These are phyloP conservation scores for Phytopythium sindhum DNA, from an alignment of 352 stramenopile genomes.

Conservation along the genomic window DNA sequence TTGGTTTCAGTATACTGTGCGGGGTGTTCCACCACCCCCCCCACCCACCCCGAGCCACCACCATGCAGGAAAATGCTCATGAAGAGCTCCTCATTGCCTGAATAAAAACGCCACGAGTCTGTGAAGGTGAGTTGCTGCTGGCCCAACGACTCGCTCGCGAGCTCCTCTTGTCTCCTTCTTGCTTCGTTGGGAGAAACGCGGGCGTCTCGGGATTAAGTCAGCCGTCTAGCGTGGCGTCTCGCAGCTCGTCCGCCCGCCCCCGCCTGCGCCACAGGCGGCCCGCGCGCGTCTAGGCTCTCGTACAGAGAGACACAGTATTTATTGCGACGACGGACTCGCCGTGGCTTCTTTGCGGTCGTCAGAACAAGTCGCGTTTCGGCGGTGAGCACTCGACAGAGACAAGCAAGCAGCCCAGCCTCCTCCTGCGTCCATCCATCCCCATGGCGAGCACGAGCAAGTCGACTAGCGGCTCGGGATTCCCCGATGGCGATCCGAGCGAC, in stretches of 20 bases:
- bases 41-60: not conserved
- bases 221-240: not conserved
- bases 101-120: not conserved
- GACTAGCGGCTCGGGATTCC: not conserved
- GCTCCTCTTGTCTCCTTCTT: not conserved
- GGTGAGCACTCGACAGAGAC: conserved; percentile 2
- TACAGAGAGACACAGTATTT: not conserved
- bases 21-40: not conserved
- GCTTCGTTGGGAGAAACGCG: not conserved
- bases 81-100: not conserved
- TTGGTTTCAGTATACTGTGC: not conserved
- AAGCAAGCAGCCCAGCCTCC: not conserved
- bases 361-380: conserved; percentile 3
- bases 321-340: not conserved
- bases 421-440: not conserved
- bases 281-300: not conserved
- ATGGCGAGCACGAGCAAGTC: not conserved
- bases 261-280: conserved; percentile 8
- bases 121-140: too few relatives aligned
- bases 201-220: not conserved
- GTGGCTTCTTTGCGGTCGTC: not conserved
- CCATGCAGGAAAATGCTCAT: not conserved
- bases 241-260: not conserved
- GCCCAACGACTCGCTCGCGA: not conserved
- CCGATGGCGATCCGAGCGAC: not conserved